phyloP scores from a whole-genome alignment of 805 yeast genomes.

The Millerozyma miso region DNA sequence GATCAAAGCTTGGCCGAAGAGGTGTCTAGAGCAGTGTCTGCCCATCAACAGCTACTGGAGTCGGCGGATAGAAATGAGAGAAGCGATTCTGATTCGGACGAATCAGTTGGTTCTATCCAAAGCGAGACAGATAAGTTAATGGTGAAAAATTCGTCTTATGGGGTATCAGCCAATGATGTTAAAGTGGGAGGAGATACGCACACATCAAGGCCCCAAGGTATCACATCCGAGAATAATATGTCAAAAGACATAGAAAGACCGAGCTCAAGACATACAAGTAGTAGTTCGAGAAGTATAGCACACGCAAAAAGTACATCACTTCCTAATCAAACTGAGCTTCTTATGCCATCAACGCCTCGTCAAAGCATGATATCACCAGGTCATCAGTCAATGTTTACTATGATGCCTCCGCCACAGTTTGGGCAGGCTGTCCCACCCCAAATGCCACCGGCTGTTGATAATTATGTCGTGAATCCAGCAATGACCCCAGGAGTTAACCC shows the following conservation, averaged over 20 bases:
- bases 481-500: background rate
- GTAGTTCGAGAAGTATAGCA: background rate
- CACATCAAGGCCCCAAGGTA: background rate
- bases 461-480: background rate
- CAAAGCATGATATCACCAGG: background rate
- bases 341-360: background rate
- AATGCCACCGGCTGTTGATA: background rate
- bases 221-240: background rate
- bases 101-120: conserved; percentile 27
- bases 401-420: background rate
- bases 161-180: background rate
- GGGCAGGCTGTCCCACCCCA: background rate
- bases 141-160: background rate
- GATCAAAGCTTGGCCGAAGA: conserved; percentile 7
- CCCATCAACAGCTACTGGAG: background rate
- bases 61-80: background rate
- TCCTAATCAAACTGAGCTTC: background rate
- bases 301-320: background rate
- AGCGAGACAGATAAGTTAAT: conserved; percentile 15
- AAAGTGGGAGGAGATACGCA: conserved; percentile 2
- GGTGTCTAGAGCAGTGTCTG: background rate
- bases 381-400: background rate
- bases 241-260: background rate
- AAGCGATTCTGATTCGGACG: conserved; percentile 5
- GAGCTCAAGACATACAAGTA: background rate